A percentile compares a stretch with the other conserved stretches of the same genome.
These are phyloP conservation scores for Nymphaea colorata DNA, from an alignment of 164 flowering plant genomes.

Conservation along the genomic window DNA sequence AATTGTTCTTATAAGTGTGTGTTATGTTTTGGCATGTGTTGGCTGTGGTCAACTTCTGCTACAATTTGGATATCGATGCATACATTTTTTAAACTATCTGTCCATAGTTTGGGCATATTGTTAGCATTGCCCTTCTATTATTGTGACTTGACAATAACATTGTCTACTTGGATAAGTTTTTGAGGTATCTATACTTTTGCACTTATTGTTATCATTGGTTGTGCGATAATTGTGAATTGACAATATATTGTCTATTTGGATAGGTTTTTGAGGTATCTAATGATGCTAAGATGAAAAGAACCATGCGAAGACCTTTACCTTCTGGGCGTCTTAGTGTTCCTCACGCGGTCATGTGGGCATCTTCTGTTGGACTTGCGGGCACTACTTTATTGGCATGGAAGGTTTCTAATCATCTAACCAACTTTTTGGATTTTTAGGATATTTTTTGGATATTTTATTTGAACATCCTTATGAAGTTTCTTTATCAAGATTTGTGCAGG, in stretches of 20 bases:
- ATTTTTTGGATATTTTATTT: constrained; percentile 4
- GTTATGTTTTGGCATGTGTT: too few species aligned
- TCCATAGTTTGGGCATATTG: too few species aligned
- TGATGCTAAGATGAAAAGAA: constrained; percentile 95
- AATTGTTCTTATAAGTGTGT: too few species aligned
- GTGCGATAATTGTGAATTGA: background rate
- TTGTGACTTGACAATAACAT: too few species aligned
- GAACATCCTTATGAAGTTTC: constrained; percentile 22
- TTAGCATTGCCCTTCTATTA: too few species aligned
- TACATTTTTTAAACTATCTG: too few species aligned
- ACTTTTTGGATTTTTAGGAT: background rate
- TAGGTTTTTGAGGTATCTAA: constrained; percentile 79
- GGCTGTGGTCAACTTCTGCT: too few species aligned
- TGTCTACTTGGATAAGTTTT: too few species aligned
- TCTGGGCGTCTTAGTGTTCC: constrained; percentile 63
- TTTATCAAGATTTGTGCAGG: constrained; percentile 74
- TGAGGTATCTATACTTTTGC: background rate
- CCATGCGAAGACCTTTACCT: constrained; percentile 80
- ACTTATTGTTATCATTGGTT: background rate
- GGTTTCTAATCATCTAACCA: constrained; percentile 31
- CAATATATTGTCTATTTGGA: background rate
- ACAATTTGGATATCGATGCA: too few species aligned
- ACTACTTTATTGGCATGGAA: constrained; percentile 67
- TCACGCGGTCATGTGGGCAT: constrained; percentile 84
- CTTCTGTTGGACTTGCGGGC: constrained; percentile 64